Evolutionary conservation across 2,329 filamentous ascomycete species (phyloP).

Genomic region (Clarireedia hainanense): DNA sequence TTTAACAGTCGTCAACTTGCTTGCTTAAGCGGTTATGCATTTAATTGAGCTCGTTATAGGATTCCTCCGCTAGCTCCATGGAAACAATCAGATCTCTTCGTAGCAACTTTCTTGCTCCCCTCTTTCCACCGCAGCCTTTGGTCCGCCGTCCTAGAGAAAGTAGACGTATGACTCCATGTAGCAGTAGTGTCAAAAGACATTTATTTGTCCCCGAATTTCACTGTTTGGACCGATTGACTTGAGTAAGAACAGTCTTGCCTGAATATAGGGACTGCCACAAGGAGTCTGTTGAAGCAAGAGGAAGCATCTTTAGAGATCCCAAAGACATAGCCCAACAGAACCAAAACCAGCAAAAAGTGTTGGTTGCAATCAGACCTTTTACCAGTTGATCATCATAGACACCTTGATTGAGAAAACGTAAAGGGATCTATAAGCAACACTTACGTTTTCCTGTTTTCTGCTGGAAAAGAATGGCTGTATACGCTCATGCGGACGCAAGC

Average conservation of each 20-base stretch:
- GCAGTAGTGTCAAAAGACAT: conserved; percentile 33
- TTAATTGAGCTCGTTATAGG: conserved; percentile 9
- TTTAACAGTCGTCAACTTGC: conserved; percentile 35
- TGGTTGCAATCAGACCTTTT: conserved; percentile 54
- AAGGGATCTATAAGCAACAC: conserved; percentile 4
- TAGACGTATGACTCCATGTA: conserved; percentile 46
- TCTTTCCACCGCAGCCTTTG: conserved; percentile 54
- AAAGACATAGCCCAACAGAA: conserved; percentile 15
- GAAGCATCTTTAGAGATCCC: conserved; percentile 21
- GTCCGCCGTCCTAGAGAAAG: conserved; percentile 39
- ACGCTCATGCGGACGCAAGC: not conserved
- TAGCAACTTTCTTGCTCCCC: not conserved
- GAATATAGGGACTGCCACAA: conserved; percentile 22
- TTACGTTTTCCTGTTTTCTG: conserved; percentile 2
- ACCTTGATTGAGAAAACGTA: conserved; percentile 1
- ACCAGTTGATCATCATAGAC: conserved; percentile 51
- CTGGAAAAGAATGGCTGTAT: not conserved
- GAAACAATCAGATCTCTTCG: not conserved
- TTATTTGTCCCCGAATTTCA: conserved; percentile 25
- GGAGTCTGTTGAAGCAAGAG: conserved; percentile 9
- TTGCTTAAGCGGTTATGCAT: conserved; percentile 27
- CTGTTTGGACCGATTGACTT: conserved; percentile 22
- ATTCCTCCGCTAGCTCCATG: conserved; percentile 15
- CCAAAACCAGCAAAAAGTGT: conserved; percentile 38
- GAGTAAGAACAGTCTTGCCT: conserved; percentile 26